A percentile compares a stretch with the other conserved stretches of the same genome.
These are phyloP conservation scores for Coleophoma crateriformis DNA, from an alignment of 2,329 filamentous ascomycete species.

Conservation along the genomic window DNA sequence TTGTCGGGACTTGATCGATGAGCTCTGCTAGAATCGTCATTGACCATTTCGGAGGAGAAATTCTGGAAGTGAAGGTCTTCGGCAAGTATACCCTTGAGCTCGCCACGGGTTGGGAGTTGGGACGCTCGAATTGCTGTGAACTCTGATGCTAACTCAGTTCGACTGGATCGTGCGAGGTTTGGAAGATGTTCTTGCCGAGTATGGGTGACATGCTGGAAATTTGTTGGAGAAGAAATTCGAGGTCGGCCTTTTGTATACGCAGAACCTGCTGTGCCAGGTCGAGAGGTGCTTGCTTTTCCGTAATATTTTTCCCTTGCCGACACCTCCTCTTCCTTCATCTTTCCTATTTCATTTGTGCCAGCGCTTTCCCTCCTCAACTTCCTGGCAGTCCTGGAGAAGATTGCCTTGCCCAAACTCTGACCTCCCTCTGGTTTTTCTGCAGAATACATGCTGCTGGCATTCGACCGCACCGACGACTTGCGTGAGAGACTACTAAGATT, in stretches of 20 bases:
- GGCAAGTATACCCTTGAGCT: slow-evolving; percentile 30
- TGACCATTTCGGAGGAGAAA: slow-evolving; percentile 40
- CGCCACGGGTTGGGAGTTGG: slow-evolving; percentile 28
- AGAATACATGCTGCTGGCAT: slow-evolving; percentile 43
- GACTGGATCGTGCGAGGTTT: slow-evolving; percentile 33
- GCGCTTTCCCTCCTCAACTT: slow-evolving; percentile 41
- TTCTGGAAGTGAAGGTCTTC: slow-evolving; percentile 40
- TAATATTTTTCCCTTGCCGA: slow-evolving; percentile 17
- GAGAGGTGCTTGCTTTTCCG: slow-evolving; percentile 6
- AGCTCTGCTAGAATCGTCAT: slow-evolving; percentile 5
- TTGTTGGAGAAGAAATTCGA: slow-evolving; percentile 54
- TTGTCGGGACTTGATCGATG: slow-evolving; percentile 9
- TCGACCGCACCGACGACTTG: slow-evolving; percentile 51
- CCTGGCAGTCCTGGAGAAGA: slow-evolving; percentile 48
- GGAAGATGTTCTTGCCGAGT: slow-evolving; percentile 44
- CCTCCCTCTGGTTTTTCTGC: slow-evolving; percentile 51
- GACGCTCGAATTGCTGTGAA: slow-evolving; percentile 35
- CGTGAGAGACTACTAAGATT: slow-evolving; percentile 40
- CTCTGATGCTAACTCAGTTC: slow-evolving; percentile 37
- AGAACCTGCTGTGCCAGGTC: slow-evolving; percentile 2
- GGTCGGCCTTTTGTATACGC: slow-evolving; percentile 1
- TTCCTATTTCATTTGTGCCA: slow-evolving; percentile 15
- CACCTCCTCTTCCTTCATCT: slow-evolving; percentile 6
- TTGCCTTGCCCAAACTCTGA: slow-evolving; percentile 51
- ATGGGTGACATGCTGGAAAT: slow-evolving; percentile 61